Evolutionary conservation across 139 green algal species (phyloP), one percentile per base, ranked within the genome.

Genomic region (Chlamydomonas eustigma): DNA sequence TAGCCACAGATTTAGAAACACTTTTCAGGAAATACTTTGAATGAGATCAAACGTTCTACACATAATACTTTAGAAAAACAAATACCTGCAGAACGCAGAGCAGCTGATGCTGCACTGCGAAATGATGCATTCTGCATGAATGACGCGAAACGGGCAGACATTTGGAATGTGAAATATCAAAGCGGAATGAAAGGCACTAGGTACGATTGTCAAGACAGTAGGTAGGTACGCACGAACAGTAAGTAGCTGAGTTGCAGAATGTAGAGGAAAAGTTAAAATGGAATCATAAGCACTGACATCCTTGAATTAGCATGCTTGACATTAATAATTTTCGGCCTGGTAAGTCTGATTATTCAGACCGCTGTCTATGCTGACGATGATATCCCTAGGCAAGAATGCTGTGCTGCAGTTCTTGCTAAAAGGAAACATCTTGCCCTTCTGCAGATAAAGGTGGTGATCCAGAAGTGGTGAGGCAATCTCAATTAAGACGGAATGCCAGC

Each of bases 371-470:
- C n/a, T n/a, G n/a, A n/a, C n/a, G n/a, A n/a, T n/a, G n/a, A n/a
- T n/a, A n/a, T n/a, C n/a, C n/a, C n/a, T n/a, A n/a, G n/a, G n/a
- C n/a, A n/a, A n/a, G n/a, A n/a, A n/a, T n/a, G n/a, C n/a, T n/a
- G 25, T 31, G 18, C 5, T 69, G 58, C 58, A 32, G 28, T 30
- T 37, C 18, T 32, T 69, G 6, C 5, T 8, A n/a, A n/a, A n/a
- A 33, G 33, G 58, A n/a, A 33, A 8, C 18, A n/a, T 37, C 35
- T 30, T 69, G 8, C 32, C 33, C 32, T n/a, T 22, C 37, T 76
- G 85, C 87, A 96, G 96, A 97, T 31, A 97, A 95, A 77, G 96
- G 96, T 39, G 96, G 95, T 66, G 80, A 99, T 74, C 96, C 94
- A 0, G 96, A 98, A 3, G 1, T 96, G 1, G 83, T 99, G 25